phyloP scores from a whole-genome alignment of 305 asterid species.

The Solanum chacoense region DNA sequence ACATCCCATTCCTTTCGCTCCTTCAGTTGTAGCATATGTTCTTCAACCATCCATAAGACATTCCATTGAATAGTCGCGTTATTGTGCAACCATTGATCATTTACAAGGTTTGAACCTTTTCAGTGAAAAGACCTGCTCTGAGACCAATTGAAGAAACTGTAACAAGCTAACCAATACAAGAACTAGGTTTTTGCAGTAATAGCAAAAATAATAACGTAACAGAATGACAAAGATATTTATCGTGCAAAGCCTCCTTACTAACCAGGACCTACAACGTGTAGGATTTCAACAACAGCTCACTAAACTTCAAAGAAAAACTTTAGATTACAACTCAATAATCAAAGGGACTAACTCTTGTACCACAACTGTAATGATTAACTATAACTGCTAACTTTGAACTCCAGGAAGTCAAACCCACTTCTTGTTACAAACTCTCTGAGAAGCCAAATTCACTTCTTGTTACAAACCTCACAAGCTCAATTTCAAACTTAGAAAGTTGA shows the following conservation, averaged over 20 bases:
- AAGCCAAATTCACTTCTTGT: too few species aligned
- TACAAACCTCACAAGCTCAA: neutral
- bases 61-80: too few species aligned
- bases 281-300: neutral
- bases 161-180: too few species aligned
- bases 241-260: too few species aligned
- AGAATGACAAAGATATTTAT: neutral
- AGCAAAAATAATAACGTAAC: too few species aligned
- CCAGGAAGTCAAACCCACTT: neutral
- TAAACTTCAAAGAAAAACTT: neutral
- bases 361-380: neutral
- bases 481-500: too few species aligned
- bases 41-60: neutral
- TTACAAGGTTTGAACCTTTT: neutral
- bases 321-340: neutral
- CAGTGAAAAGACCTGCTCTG: neutral
- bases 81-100: neutral
- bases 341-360: neutral
- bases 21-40: too few species aligned
- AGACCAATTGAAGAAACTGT: neutral
- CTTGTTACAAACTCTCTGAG: too few species aligned
- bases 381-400: neutral
- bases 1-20: neutral
- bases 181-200: neutral
- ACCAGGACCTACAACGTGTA: neutral